Percentiles rank a stretch among this genome's conserved stretches.
Conservation (phyloP, 2,329 filamentous ascomycete species). For the Xylaria sp. region DNA sequence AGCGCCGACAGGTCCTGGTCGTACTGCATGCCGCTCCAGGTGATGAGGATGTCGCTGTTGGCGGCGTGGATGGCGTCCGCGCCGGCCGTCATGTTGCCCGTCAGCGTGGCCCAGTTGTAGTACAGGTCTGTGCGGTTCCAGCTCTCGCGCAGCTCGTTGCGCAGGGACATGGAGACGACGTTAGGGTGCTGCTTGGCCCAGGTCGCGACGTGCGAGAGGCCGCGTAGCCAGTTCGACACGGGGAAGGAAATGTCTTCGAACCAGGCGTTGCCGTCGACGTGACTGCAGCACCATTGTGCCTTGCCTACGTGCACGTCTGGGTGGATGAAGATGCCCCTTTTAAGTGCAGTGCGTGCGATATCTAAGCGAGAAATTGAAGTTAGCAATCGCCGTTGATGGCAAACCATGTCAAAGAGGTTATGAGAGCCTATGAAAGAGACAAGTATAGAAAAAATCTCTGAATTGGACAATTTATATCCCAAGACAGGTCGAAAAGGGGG, state of each 20-base stretch:
- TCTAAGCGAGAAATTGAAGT: conserved; percentile 28
- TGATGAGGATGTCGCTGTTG: conserved; percentile 59
- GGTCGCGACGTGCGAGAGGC: conserved; percentile 61
- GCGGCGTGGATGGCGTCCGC: conserved; percentile 57
- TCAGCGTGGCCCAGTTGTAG: conserved; percentile 60
- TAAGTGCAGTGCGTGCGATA: conserved; percentile 50
- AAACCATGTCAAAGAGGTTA: background rate
- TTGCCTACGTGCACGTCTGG: conserved; percentile 56
- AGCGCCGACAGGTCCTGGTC: conserved; percentile 59
- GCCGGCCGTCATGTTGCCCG: conserved; percentile 57
- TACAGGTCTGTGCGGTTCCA: conserved; percentile 51
- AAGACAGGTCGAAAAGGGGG: background rate
- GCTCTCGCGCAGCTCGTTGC: conserved; percentile 56
- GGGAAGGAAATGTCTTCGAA: conserved; percentile 67
- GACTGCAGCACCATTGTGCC: conserved; percentile 59
- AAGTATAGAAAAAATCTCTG: too few species aligned
- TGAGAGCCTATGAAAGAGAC: background rate
- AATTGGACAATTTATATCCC: too few species aligned
- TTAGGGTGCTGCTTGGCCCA: conserved; percentile 56
- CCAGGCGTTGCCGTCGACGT: conserved; percentile 64
- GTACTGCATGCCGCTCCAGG: conserved; percentile 61
- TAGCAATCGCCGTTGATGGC: background rate
- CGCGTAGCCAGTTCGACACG: conserved; percentile 64
- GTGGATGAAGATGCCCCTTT: conserved; percentile 54
- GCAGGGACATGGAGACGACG: conserved; percentile 55